A percentile compares a stretch with the other conserved stretches of the same genome.
These are phyloP conservation scores for Fusarium anguioides DNA, from an alignment of 2,329 filamentous ascomycete genomes.

Conservation along the genomic window DNA sequence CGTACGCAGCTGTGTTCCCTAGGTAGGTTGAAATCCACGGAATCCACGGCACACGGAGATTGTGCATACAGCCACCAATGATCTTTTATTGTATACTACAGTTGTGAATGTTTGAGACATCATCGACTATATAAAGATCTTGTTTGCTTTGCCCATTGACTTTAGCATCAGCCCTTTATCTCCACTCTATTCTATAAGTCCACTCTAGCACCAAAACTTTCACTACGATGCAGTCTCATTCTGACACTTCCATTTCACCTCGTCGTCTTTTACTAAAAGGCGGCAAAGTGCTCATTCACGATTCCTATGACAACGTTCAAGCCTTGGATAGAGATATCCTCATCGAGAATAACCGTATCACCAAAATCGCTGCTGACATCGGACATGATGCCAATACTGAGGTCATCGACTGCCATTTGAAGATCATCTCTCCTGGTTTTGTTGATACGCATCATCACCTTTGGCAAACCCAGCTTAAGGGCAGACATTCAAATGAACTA, in stretches of 20 bases:
- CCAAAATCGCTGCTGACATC: background rate
- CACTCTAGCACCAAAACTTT: rapidly evolving
- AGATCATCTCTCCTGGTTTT: constrained; percentile 15
- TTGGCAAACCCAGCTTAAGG: constrained; percentile 22
- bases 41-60: background rate
- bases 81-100: too few species aligned
- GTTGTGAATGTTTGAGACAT: too few species aligned
- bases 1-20: background rate
- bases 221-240: background rate
- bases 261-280: constrained; percentile 1
- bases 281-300: constrained; percentile 28
- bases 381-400: background rate
- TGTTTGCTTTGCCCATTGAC: rapidly evolving
- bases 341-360: constrained; percentile 10
- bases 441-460: constrained; percentile 20
- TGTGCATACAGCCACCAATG: background rate
- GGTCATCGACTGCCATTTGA: background rate
- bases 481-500: constrained; percentile 2
- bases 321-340: constrained; percentile 7
- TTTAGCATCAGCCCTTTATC: background rate
- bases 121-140: background rate
- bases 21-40: too few species aligned
- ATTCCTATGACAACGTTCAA: background rate
- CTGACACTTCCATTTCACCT: background rate
- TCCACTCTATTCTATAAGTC: too few species aligned